Base-by-base conservation (phyloP, 768 basidiomycete genomes). In the Cyathus striatus region DNA sequence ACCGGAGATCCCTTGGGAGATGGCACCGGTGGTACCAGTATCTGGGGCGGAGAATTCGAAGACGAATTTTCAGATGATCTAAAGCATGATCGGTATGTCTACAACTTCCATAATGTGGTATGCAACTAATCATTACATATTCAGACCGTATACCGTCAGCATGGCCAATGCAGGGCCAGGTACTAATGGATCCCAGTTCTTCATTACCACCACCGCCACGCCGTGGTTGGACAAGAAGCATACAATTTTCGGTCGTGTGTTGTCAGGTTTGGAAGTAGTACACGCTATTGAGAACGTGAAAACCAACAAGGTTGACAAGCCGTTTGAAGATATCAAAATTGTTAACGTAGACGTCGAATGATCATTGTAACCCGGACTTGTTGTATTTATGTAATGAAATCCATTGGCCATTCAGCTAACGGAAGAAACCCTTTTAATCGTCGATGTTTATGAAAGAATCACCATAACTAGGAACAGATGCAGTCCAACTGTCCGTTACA, bases 181-280 rank as follows among this genome's bases (percentile, higher is more conserved):
- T 35, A 96, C 94, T 25, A 97, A 97, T 58, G 95, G 93, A 0
- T 93, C 90, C 2, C 95, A 99, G 58, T 99, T 97, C 72, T 99
- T 97, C 69, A 91, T 98, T 59, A 97, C 94, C 6, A 96, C 93
- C 4, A 93, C 84, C 2, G 86, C 93, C 5, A 90, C 89, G 6
- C 90, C 92, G 5, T 95, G 91, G 91, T 67, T 95, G 48, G 91
- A 96, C 63, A 85, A 79, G 62, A 91, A 90, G 53, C 85, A 89
- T 58, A 95, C 90, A 1, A 88, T 97, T 51, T 98, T 98, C 53
- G 95, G 94, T 1, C 79, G 92, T 18, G 90, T 90, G 10, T 68
- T 86, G 25, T 81, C 83, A 3, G 94, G 95, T 4, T 68, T 95
- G 40, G 94, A 96, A 61, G 86, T 95, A 21, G 76, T 96, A 3